These are phyloP conservation scores for Diatrype stigma DNA, from an alignment of 2,329 filamentous ascomycete genomes.

Conservation along the genomic window DNA sequence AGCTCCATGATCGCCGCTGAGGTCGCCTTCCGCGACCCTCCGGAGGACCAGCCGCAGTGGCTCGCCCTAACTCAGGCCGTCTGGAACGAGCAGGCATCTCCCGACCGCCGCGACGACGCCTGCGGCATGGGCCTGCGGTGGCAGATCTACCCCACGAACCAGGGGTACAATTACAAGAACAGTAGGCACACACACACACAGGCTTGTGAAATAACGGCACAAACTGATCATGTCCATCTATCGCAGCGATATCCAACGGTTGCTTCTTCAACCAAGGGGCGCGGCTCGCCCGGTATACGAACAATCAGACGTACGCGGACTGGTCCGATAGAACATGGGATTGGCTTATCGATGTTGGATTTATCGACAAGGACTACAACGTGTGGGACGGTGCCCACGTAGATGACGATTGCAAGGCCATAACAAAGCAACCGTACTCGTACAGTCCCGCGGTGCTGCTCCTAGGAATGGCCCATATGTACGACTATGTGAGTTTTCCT, in stretches of 20 bases:
- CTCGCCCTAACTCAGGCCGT: slow-evolving; percentile 60
- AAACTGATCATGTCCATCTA: slow-evolving; percentile 3
- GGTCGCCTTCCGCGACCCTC: slow-evolving; percentile 53
- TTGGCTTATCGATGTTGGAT: slow-evolving; percentile 41
- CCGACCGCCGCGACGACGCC: slow-evolving; percentile 51
- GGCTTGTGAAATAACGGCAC: not conserved
- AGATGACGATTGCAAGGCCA: slow-evolving; percentile 36
- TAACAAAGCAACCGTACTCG: slow-evolving; percentile 46
- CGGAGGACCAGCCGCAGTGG: slow-evolving; percentile 49
- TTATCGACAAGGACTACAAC: slow-evolving; percentile 40
- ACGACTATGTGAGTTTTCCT: slow-evolving; percentile 33
- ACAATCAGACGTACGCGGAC: slow-evolving; percentile 58
- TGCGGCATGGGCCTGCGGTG: slow-evolving; percentile 62
- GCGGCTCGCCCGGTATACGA: slow-evolving; percentile 60
- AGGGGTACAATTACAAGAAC: slow-evolving; percentile 46
- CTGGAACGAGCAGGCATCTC: slow-evolving; percentile 55
- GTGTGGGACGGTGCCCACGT: slow-evolving; percentile 47
- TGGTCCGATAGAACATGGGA: slow-evolving; percentile 57
- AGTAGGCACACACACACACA: slow-evolving; percentile 17
- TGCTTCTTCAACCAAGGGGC: slow-evolving; percentile 48
- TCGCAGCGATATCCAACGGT: slow-evolving; percentile 40
- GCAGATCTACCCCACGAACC: slow-evolving; percentile 61
- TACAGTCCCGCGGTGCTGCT: slow-evolving; percentile 48
- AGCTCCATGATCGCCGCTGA: slow-evolving; percentile 60
- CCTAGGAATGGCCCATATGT: slow-evolving; percentile 36